Evolutionary conservation across 768 basidiomycete species (phyloP), one percentile per base, ranked within the genome.

Genomic region (Strobilomyces dryophilus): DNA sequence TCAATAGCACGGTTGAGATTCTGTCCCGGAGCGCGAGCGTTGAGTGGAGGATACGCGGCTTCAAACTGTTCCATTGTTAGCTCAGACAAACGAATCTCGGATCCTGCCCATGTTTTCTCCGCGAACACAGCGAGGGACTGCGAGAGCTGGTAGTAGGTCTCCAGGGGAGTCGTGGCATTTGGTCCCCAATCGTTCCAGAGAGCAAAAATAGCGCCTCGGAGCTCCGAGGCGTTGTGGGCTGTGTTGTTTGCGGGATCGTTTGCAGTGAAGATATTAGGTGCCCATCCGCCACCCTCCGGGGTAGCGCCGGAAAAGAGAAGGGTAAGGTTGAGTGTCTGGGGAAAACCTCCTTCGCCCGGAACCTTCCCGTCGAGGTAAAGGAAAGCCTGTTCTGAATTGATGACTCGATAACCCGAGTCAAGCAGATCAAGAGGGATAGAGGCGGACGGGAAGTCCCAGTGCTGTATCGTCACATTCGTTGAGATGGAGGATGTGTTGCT

Each of bases 101-200:
- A 72, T 14, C 75, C 75, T 9, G 74, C 64, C 76, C 76, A 77
- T 8, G 72, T 61, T 56, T 76, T 76, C 60, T 76, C 76, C 1
- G 61, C 71, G 47, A 77, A 70, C 6, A 74, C 65, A 7, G 75
- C 73, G 21, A 76, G 51, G 29, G 73, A 74, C 37, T 66, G 70
- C 8, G 75, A 65, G 8, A 77, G 63, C 47, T 76, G 73, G 57
- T 75, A 74, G 54, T 75, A 76, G 2, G 70, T 68, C 63, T 77
- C 76, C 11, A 75, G 61, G 8, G 69, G 70, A 6, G 74, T 76
- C 29, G 74, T 76, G 32, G 75, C 73, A 34, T 75, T 77, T 45
- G 76, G 71, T 1, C 76, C 76, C 73, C 74, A 76, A 60, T 77
- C 76, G 42, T 72, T 74, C 73, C 73, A 74, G 9, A 74, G 56